Evolutionary conservation across 2,329 filamentous ascomycete species (phyloP), one percentile per base, ranked within the genome.

Genomic region (Delphinella strobiligena): DNA sequence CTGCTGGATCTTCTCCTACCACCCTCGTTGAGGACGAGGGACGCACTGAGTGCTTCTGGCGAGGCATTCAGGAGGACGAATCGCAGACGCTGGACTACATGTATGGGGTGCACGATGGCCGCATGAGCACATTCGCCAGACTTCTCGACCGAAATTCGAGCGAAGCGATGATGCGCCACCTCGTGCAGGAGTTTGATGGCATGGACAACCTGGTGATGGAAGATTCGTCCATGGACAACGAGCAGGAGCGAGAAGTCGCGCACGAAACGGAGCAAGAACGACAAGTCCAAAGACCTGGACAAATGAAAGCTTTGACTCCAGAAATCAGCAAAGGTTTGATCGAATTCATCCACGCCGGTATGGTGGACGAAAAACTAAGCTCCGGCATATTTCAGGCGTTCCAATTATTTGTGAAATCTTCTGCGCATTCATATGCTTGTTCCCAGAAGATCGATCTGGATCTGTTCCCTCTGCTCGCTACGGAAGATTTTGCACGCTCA

Each of bases 221-320:
- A 1, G 49, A 60, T 0, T 36, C 45, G 0, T 59, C 61, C 0
- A 56, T 82, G 0, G 59, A 72, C 2, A 77, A 83, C 48, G 80
- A 85, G 42, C 77, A 84, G 46, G 80, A 85, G 50, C 66, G 79
- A 0, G 80, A 84, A 45, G 60, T 85, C 0, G 64, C 74, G 0
- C 75, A 75, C 0, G 79, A 86, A 44, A 66, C 73, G 1, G 74
- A 84, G 46, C 58, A 69, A 18, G 74, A 84, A 48, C 60, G 66
- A 1, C 59, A 81, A 36, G 47, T 74, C 1, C 61, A 81, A 46
- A 61, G 60, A 1, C 71, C 75, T 0, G 49, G 53, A 0, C 41
- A 54, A 0, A 60, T 62, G 1, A 29, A 48, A 1, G 63, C 76
- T 0, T 49, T 45, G 0, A 1, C 7, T 0, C 72, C 80, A 34